phyloP scores from a whole-genome alignment of 305 asterid species.

The Petunia hybrid region DNA sequence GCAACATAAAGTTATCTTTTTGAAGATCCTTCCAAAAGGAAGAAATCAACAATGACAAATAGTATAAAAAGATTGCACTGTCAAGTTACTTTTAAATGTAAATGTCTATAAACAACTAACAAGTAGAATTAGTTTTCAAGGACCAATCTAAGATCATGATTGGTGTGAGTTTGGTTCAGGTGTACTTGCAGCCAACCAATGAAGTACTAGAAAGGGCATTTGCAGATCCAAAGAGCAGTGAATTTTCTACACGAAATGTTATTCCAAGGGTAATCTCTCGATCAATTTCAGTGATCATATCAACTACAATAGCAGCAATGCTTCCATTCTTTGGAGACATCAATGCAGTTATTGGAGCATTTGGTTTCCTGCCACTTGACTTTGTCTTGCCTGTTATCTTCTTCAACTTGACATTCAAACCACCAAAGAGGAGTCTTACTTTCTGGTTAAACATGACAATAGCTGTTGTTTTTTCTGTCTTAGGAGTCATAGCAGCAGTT shows the following conservation, averaged over 20 bases:
- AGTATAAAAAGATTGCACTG: no score
- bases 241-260: constrained; percentile 74
- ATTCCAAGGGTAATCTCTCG: constrained; percentile 73
- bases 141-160: no score
- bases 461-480: constrained; percentile 62
- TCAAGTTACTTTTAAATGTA: no score
- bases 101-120: no score
- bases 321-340: constrained; percentile 92
- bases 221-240: constrained; percentile 62
- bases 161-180: constrained; percentile 45
- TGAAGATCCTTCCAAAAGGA: no score
- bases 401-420: constrained; percentile 87
- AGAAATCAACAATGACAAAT: no score
- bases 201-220: constrained; percentile 77
- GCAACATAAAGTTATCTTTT: no score
- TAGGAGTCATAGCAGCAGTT: constrained; percentile 72
- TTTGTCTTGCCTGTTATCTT: constrained; percentile 80
- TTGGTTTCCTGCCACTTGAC: constrained; percentile 93
- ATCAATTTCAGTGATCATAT: constrained; percentile 64
- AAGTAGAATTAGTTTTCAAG: no score
- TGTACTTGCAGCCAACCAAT: constrained; percentile 91
- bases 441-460: constrained; percentile 67
- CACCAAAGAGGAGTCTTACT: constrained; percentile 53
- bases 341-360: constrained; percentile 82
- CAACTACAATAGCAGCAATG: constrained; percentile 89